Evolutionary conservation across 148 eudicot genomes (phyloP), one percentile per base, ranked within the genome.

Genomic region (Rhododendron henanense): DNA sequence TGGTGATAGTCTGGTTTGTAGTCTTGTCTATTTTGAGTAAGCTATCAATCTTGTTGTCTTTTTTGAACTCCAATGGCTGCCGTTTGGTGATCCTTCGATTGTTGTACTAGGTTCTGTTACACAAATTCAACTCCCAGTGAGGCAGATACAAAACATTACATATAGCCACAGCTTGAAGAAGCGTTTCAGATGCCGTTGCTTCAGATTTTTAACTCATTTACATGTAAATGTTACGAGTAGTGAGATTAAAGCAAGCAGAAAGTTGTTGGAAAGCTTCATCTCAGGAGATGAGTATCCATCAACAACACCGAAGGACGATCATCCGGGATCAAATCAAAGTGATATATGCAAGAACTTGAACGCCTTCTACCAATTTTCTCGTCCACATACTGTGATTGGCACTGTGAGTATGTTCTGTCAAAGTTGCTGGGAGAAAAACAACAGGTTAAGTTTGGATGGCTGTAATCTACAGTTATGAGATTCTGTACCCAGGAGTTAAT

Each of bases 321-420:
- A 81, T 15, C 23, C 57, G 1, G 31, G 35, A 19, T 8, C 67
- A 81, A 28, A 55, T 55, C 69, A 16, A 33, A 33, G 11, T 81
- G 65, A 1, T 33, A 3, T 89, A 23, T 77, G 37, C 39, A 85
- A 85, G 87, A 86, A 83, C 69, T 19, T 88, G 1, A 76, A 83
- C 6, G 87, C 86, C 10, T 86, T 92, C 37, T 92, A 88, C 77
- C 90, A 85, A 10, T 92, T 92, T 79, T 74, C 88, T 78, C 93
- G 91, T 23, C 93, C 93, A 83, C 92, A 90, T 84, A 92, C 92
- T 79, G 81, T 91, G 4, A 81, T 87, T 86, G 92, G 93, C 86
- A 91, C 92, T 14, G 93, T 91, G 74, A 84, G 92, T 88, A 23
- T 11, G 2, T 45, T 10, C 41, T 81, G 33, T 41, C 50, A 82